phyloP scores from a whole-genome alignment of 2,329 filamentous ascomycete genomes.

The Colletotrichum paranaense region DNA sequence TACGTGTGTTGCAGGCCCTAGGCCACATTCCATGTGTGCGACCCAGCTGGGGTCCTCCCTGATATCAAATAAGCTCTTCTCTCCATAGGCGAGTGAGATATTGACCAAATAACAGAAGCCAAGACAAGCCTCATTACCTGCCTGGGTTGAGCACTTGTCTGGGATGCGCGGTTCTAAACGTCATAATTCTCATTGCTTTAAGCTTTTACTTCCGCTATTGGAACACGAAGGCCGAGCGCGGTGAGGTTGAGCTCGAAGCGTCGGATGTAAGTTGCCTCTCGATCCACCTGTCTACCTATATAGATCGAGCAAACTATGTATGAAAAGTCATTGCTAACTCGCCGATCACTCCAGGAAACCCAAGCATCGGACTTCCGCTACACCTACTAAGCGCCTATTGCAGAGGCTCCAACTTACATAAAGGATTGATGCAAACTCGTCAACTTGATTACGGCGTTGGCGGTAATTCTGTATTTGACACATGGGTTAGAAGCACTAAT shows the following conservation, averaged over 20 bases:
- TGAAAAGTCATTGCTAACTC: not conserved
- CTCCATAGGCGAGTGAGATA: not conserved
- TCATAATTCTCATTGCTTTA: slow-evolving; percentile 7
- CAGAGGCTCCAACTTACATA: not conserved
- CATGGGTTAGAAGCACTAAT: not conserved
- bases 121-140: slow-evolving; percentile 25
- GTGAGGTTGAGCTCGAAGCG: slow-evolving; percentile 24
- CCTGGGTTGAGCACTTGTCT: slow-evolving; percentile 24
- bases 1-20: not conserved
- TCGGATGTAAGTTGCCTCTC: slow-evolving; percentile 6
- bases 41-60: not conserved
- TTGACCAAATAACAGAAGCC: not conserved
- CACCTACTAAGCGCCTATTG: not conserved
- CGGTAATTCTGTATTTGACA: not conserved
- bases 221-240: slow-evolving; percentile 14
- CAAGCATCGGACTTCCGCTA: slow-evolving; percentile 26
- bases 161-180: slow-evolving; percentile 23
- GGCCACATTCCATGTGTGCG: not conserved
- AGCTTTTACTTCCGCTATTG: slow-evolving; percentile 23
- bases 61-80: not conserved
- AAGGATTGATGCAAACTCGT: not conserved
- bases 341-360: slow-evolving; percentile 6
- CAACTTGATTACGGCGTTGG: not conserved
- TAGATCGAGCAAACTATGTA: not conserved
- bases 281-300: rapidly evolving